A percentile compares a stretch with the other conserved stretches of the same genome.
Evolutionary conservation across 2,329 filamentous ascomycete species (phyloP).

Genomic region (Phialemonium atrogriseum): DNA sequence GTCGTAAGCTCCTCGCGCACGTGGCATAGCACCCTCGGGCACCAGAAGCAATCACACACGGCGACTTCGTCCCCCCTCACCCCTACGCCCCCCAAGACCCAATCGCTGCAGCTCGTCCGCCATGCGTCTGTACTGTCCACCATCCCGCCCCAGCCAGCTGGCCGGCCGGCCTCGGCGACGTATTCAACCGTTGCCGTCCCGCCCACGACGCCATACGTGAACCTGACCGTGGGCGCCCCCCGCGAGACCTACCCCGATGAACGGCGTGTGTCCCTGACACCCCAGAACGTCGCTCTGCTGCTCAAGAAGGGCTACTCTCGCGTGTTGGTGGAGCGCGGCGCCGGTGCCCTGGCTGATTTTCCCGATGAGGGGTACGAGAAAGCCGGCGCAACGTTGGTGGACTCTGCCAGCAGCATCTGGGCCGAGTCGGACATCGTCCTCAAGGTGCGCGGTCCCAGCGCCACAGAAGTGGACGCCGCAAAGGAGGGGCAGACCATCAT

Average conservation of each 20-base stretch:
- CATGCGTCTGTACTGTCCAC: constrained; percentile 27
- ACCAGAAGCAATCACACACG: constrained; percentile 12
- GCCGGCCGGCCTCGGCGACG: constrained; percentile 11
- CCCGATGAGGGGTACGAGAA: constrained; percentile 67
- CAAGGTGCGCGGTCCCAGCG: constrained; percentile 70
- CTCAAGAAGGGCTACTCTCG: constrained; percentile 78
- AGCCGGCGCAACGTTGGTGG: constrained; percentile 70
- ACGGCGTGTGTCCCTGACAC: constrained; percentile 75
- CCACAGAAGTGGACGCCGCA: constrained; percentile 61
- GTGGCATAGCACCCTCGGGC: constrained; percentile 28
- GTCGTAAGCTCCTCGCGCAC: constrained; percentile 19
- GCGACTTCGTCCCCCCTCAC: constrained; percentile 11
- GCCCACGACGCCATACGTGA: constrained; percentile 54
- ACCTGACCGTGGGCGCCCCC: constrained; percentile 71
- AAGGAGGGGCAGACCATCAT: constrained; percentile 66
- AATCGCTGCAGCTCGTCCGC: constrained; percentile 28
- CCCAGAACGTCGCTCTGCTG: constrained; percentile 71
- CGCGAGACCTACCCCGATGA: constrained; percentile 72
- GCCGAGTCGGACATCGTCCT: constrained; percentile 68
- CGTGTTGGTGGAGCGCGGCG: constrained; percentile 71
- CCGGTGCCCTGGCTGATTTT: constrained; percentile 71
- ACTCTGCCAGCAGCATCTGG: constrained; percentile 61
- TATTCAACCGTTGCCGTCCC: constrained; percentile 34
- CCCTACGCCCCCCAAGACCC: constrained; percentile 16
- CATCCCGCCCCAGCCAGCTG: constrained; percentile 11